These are phyloP conservation scores for Aegilops longissima DNA, from an alignment of 176 grass and related monocot genomes.

Conservation along the genomic window DNA sequence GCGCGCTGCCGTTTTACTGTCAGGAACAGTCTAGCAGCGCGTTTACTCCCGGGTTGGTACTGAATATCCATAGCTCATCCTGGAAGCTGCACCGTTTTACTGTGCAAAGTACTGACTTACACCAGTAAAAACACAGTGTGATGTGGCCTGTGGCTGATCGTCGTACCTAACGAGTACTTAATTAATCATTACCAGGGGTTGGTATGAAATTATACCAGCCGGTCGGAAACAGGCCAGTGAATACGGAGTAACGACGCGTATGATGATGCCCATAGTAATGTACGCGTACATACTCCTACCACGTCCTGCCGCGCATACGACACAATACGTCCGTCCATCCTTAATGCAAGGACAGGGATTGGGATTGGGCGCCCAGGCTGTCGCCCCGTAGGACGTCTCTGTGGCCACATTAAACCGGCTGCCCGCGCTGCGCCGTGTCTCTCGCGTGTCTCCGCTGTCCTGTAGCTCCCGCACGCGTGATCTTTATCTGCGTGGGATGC, in stretches of 20 bases:
- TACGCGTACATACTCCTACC: background rate
- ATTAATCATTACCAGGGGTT: background rate
- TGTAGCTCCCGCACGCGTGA: background rate
- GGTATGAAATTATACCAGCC: background rate
- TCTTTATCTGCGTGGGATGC: background rate
- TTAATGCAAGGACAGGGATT: background rate
- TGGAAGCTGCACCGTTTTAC: background rate
- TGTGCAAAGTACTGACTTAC: background rate
- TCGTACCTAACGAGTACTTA: background rate
- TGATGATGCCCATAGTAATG: background rate
- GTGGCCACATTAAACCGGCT: slow-evolving; percentile 30
- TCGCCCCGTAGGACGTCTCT: slow-evolving; percentile 14
- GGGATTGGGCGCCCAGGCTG: slow-evolving; percentile 27
- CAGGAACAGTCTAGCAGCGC: slow-evolving; percentile 11
- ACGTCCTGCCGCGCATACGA: background rate
- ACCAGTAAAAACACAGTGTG: background rate
- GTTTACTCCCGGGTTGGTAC: background rate
- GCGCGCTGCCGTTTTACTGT: slow-evolving; percentile 2
- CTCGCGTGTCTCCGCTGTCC: slow-evolving; percentile 19
- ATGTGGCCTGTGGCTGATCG: background rate
- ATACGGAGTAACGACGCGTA: background rate
- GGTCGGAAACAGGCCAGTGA: background rate
- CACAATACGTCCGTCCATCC: background rate
- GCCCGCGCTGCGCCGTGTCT: slow-evolving; percentile 40
- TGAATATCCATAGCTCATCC: background rate